Conservation (phyloP, 2,329 filamentous ascomycete genomes). For the Nemania serpens region DNA sequence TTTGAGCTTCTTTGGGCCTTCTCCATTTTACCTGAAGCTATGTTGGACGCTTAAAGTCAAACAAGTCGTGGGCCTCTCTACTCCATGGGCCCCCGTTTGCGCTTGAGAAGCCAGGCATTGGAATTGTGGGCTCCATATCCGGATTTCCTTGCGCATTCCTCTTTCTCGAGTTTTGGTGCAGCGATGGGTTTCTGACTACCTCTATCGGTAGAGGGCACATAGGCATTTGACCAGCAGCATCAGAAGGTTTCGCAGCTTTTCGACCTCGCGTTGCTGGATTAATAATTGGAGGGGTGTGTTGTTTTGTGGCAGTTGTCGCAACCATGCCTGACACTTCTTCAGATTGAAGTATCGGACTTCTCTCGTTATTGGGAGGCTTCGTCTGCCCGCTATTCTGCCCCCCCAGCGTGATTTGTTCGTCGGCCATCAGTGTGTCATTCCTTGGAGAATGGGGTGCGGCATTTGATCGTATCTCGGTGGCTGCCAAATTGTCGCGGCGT, state of each 20-base stretch:
- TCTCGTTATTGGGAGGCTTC: background rate
- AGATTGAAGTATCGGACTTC: background rate
- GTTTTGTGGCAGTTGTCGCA: constrained; percentile 11
- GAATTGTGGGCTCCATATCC: constrained; percentile 22
- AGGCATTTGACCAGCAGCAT: constrained; percentile 56
- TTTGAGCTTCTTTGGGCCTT: background rate
- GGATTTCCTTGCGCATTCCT: constrained; percentile 12
- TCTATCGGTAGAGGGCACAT: constrained; percentile 41
- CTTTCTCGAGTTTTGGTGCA: constrained; percentile 16
- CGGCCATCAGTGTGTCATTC: background rate
- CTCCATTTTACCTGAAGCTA: constrained; percentile 7
- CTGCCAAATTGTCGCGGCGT: background rate
- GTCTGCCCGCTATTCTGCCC: constrained; percentile 13
- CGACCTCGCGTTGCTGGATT: constrained; percentile 53
- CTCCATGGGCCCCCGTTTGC: constrained; percentile 70
- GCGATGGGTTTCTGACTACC: constrained; percentile 4
- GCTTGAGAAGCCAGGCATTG: constrained; percentile 52
- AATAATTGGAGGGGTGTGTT: background rate
- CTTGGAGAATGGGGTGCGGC: background rate
- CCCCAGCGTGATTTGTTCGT: background rate
- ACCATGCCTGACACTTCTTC: constrained; percentile 2
- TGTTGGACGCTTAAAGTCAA: constrained; percentile 62
- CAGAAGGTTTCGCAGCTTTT: constrained; percentile 57
- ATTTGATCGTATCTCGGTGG: background rate
- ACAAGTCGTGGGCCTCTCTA: constrained; percentile 68